Base-by-base conservation (phyloP, 805 yeast genomes). In the Candida arabinofermentans region DNA sequence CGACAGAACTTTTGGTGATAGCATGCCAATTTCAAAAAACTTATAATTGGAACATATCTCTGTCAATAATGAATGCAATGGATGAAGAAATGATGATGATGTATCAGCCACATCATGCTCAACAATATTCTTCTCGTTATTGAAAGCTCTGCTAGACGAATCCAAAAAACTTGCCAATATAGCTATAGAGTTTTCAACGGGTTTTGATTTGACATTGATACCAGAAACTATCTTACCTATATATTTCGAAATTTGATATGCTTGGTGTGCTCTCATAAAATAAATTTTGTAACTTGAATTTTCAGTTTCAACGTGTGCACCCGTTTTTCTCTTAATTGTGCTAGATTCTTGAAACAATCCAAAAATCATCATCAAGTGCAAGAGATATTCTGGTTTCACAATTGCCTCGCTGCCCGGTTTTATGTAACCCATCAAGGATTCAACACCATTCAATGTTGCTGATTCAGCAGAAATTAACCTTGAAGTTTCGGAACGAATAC, bases 261-360 rank as follows among this genome's bases (percentile, higher is more conserved):
- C 45, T 30, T 49, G 47, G 6, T 47, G 42, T 2, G 57, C 54
- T 7, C 53, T 69, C 41, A 72, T 74, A 37, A 74, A 65, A 49
- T 80, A 80, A 2, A 72, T 58, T 16, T 70, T 66, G 48, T 71
- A 80, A 33, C 70, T 75, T 23, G 65, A 65, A 31, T 69, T 67
- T 52, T 83, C 88, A 39, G 67, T 69, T 41, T 75, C 75, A 24
- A 83, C 86, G 62, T 84, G 91, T 7, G 79, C 82, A 9, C 88
- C 91, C 34, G 69, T 68, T 47, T 80, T 81, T 44, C 88, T 70
- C 42, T 59, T 67, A 23, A 82, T 61, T 21, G 72, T 67, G 69
- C 76, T 76, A 30, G 74, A 73, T 19, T 81, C 79, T 52, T 82
- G 84, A 55, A 79, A 82, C 14, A 67, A 57, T 40, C 73, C 69